A percentile compares a stretch with the other conserved stretches of the same genome.
Evolutionary conservation across 2,329 filamentous ascomycete species (phyloP).

Genomic region (Pseudocercospora ulei): DNA sequence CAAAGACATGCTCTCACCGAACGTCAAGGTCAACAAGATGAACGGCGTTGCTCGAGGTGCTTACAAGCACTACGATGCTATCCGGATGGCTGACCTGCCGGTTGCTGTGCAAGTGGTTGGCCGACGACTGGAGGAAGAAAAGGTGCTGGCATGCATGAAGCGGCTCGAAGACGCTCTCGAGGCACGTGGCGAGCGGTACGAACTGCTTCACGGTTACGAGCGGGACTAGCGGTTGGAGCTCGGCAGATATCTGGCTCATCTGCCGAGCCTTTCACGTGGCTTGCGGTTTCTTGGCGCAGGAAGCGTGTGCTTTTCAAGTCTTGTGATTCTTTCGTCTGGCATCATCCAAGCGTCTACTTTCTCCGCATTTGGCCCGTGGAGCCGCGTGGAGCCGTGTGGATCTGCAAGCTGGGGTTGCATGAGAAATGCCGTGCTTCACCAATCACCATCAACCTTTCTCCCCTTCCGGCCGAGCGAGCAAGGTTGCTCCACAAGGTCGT

Average conservation of each 20-base stretch:
- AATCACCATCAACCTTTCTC: not conserved
- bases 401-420: constrained; percentile 1
- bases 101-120: constrained; percentile 80
- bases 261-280: not conserved
- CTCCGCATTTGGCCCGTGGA: constrained; percentile 7
- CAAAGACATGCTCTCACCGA: constrained; percentile 55
- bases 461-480: constrained; percentile 5
- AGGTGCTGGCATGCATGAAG: constrained; percentile 72
- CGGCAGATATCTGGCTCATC: too few species aligned
- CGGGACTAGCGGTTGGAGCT: constrained; percentile 2
- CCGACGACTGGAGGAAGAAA: constrained; percentile 72
- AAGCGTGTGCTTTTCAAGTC: constrained; percentile 6
- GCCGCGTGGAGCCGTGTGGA: constrained; percentile 2
- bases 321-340: constrained; percentile 5
- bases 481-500: constrained; percentile 6
- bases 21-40: constrained; percentile 53
- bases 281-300: not conserved
- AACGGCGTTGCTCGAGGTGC: constrained; percentile 75
- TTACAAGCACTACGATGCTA: constrained; percentile 74
- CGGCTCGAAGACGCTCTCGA: constrained; percentile 65
- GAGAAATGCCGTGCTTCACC: not conserved
- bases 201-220: constrained; percentile 37
- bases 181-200: constrained; percentile 43
- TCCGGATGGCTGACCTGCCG: constrained; percentile 75
- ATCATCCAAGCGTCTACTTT: constrained; percentile 5